Evolutionary conservation across 108 stramenopile species (phyloP).

Genomic region (Craspedostauros australis): DNA sequence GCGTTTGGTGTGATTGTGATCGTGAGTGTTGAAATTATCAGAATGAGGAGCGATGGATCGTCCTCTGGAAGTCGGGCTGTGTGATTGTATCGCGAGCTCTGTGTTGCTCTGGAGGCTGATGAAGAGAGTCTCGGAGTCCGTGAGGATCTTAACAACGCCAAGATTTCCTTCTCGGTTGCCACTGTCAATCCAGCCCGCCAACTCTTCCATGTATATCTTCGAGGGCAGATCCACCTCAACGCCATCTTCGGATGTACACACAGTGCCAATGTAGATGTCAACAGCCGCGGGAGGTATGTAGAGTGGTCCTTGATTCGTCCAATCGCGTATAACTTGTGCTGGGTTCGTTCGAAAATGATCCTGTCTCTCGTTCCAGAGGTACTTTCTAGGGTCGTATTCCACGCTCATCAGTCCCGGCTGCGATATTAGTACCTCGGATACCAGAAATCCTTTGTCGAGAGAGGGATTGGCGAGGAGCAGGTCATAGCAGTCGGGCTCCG

Average conservation of each 20-base stretch:
- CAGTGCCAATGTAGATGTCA: conserved; percentile 41
- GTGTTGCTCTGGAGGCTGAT: too few species aligned
- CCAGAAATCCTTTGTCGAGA: conserved; percentile 15
- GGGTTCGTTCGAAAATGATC: conserved; percentile 13
- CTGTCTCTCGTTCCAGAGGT: conserved; percentile 2
- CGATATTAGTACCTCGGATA: conserved; percentile 50
- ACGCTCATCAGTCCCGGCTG: conserved; percentile 37
- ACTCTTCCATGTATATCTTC: conserved; percentile 25
- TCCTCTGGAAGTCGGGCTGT: too few species aligned
- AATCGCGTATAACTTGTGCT: conserved; percentile 22
- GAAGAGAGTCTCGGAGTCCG: conserved; percentile 35
- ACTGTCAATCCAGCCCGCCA: conserved; percentile 21
- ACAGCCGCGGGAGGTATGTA: conserved; percentile 27
- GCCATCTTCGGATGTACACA: conserved; percentile 23
- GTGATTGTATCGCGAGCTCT: too few species aligned
- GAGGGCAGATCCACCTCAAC: conserved; percentile 3
- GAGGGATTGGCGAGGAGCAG: conserved; percentile 53
- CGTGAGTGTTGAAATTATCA: too few species aligned
- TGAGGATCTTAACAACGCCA: conserved; percentile 48
- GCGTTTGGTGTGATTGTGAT: too few species aligned
- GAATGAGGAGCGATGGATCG: too few species aligned
- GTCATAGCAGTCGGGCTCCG: conserved; percentile 35
- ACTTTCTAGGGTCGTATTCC: conserved; percentile 20
- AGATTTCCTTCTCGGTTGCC: conserved; percentile 24
- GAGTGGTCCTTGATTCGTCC: conserved; percentile 24